phyloP scores from a whole-genome alignment of 2,329 filamentous ascomycete species.

The Diaporthe capsici region DNA sequence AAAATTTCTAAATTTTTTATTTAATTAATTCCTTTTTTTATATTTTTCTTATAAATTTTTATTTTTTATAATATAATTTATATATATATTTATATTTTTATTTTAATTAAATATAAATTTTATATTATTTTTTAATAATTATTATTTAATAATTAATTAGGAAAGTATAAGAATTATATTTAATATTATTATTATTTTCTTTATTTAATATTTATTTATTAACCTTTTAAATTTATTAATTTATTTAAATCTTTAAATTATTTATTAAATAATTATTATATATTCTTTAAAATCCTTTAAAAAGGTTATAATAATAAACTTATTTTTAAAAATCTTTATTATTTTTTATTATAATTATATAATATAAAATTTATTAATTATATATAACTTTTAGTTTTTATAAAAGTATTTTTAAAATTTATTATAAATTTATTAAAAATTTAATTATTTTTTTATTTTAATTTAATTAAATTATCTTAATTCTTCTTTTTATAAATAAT shows the following conservation, averaged over 20 bases:
- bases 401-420: neutral
- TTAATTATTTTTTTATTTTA: neutral
- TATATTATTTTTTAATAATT: neutral
- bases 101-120: neutral
- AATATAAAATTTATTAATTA: neutral
- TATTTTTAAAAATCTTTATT: neutral
- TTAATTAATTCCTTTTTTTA: neutral
- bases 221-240: no score
- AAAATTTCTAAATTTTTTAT: neutral
- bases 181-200: no score
- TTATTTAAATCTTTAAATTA: no score
- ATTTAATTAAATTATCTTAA: neutral
- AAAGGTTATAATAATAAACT: neutral
- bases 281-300: no score
- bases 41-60: neutral
- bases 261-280: no score
- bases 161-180: no score
- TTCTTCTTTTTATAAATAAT: neutral
- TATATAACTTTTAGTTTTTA: neutral
- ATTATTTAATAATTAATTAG: neutral
- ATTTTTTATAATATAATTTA: neutral
- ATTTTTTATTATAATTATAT: neutral
- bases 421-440: neutral
- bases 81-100: neutral
- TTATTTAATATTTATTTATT: no score